Conservation (phyloP, 345 rosid species). For the Acer yangbiense region DNA sequence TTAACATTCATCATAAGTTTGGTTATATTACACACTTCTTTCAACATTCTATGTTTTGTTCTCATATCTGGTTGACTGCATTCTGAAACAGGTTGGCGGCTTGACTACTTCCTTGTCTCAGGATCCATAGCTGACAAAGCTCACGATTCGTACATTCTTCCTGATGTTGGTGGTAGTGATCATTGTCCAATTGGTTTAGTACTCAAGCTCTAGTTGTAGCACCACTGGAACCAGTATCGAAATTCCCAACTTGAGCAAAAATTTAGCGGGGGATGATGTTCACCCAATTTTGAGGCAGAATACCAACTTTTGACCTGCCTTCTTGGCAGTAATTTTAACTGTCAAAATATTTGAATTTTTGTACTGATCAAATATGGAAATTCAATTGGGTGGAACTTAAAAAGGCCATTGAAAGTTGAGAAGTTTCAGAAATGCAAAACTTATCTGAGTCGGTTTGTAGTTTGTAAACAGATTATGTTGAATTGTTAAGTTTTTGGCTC, state of each 20-base stretch:
- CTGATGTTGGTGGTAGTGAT: slow-evolving; percentile 87
- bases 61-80: neutral
- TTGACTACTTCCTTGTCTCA: slow-evolving; percentile 93
- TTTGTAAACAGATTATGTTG: too few species aligned
- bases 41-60: neutral
- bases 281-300: neutral
- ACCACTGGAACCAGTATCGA: neutral
- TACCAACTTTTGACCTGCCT: neutral
- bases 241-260: too few species aligned
- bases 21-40: neutral
- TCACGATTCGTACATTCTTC: slow-evolving; percentile 86
- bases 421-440: neutral
- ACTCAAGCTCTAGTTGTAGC: slow-evolving; percentile 55
- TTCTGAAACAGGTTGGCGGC: slow-evolving; percentile 83
- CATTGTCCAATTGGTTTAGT: slow-evolving; percentile 86
- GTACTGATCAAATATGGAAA: neutral
- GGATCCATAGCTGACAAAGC: slow-evolving; percentile 71
- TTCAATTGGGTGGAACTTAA: neutral
- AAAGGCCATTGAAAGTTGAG: neutral
- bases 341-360: neutral
- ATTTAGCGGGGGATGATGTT: neutral
- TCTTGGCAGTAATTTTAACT: neutral
- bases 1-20: neutral
- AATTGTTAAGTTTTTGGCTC: too few species aligned
- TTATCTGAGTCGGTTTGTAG: too few species aligned